Conservation (phyloP, 2,329 filamentous ascomycete genomes). For the Shiraia bambusicola region DNA sequence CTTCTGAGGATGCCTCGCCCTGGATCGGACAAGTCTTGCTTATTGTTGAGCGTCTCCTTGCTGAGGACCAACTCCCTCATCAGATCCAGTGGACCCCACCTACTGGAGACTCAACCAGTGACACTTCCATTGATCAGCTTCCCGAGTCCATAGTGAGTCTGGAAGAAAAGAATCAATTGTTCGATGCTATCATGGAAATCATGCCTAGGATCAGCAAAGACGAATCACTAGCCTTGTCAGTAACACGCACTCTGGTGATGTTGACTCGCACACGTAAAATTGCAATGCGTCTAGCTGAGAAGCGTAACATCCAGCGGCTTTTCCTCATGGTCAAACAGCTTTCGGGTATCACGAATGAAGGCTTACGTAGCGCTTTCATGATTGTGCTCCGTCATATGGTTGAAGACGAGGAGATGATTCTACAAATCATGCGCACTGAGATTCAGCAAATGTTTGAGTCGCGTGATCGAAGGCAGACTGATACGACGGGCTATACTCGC, state of each 20-base stretch:
- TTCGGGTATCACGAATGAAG: conserved; percentile 73
- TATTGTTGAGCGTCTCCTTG: conserved; percentile 86
- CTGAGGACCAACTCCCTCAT: conserved; percentile 79
- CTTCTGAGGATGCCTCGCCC: conserved; percentile 76
- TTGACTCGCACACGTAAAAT: conserved; percentile 77
- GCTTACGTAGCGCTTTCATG: conserved; percentile 75
- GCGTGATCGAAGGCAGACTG: conserved; percentile 53
- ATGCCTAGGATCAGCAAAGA: conserved; percentile 87
- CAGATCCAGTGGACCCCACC: conserved; percentile 69
- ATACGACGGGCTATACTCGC: conserved; percentile 73
- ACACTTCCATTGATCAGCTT: conserved; percentile 59
- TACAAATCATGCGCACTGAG: conserved; percentile 88
- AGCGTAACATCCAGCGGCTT: conserved; percentile 82
- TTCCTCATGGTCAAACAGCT: conserved; percentile 97
- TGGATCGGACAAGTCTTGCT: conserved; percentile 92
- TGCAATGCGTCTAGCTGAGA: conserved; percentile 77
- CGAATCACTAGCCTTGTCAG: conserved; percentile 77
- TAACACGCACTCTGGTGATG: conserved; percentile 81
- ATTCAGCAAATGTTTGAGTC: conserved; percentile 75
- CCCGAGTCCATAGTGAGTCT: conserved; percentile 63
- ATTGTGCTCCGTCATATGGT: conserved; percentile 87
- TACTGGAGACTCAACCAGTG: conserved; percentile 48
- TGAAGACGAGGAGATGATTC: conserved; percentile 88
- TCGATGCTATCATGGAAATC: conserved; percentile 77
- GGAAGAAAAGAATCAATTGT: conserved; percentile 68